Conservation (phyloP, 129 eudicot genomes). For the Kitagawia praeruptora region DNA sequence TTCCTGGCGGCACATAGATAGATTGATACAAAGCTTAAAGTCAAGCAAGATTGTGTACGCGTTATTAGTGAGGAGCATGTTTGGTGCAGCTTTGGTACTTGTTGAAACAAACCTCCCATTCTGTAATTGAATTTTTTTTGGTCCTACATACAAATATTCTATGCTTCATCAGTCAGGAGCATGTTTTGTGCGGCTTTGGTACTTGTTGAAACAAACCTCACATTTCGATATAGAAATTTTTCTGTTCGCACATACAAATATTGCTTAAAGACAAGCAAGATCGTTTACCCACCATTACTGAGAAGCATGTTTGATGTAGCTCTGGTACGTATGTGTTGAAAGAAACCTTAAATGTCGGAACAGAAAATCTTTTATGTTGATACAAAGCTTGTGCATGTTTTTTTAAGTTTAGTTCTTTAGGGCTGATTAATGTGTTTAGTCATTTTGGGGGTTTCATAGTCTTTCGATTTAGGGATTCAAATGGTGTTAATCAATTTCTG, state of each 20-base stretch:
- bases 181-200: conserved; percentile 86
- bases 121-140: not conserved
- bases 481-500: too few species aligned
- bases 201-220: conserved; percentile 36
- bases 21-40: not conserved
- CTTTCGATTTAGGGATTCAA: too few species aligned
- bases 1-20: conserved; percentile 20
- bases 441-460: too few species aligned
- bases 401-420: too few species aligned
- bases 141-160: conserved; percentile 19
- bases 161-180: conserved; percentile 54
- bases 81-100: conserved; percentile 81
- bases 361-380: not conserved
- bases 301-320: conserved; percentile 84
- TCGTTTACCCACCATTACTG: conserved; percentile 42
- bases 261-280: conserved; percentile 35
- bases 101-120: conserved; percentile 16
- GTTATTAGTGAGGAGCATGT: conserved; percentile 67
- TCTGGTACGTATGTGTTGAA: conserved; percentile 65
- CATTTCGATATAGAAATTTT: not conserved
- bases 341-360: not conserved
- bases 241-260: conserved; percentile 23
- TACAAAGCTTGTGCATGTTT: conserved; percentile 18
- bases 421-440: too few species aligned
- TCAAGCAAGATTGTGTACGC: conserved; percentile 48